Evolutionary conservation across 768 basidiomycete species (phyloP).

Genomic region (Lactarius hengduanensis): DNA sequence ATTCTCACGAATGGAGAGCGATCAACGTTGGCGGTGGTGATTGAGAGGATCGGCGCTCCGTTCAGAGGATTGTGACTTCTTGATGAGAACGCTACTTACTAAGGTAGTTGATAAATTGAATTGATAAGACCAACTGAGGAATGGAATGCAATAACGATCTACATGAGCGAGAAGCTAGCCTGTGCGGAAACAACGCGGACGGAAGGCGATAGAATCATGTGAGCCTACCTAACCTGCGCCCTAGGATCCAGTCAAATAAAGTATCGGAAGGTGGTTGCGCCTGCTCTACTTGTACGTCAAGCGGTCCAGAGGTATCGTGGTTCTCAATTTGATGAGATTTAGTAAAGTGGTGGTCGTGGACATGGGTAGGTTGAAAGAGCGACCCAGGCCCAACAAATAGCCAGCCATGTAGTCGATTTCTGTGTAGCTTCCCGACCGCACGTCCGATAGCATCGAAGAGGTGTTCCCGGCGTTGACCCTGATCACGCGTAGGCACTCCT

Average conservation of each 20-base stretch:
- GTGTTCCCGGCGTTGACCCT: conserved; percentile 60
- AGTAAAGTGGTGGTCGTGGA: conserved; percentile 55
- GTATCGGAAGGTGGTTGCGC: neutral
- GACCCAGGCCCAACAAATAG: conserved; percentile 66
- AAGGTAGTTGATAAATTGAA: neutral
- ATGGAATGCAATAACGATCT: neutral
- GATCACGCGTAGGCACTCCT: conserved; percentile 60
- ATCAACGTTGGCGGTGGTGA: neutral
- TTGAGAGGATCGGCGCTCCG: neutral
- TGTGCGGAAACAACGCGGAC: neutral
- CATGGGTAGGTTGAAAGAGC: conserved; percentile 53
- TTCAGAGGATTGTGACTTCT: neutral
- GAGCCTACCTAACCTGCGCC: neutral
- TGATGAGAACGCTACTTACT: neutral
- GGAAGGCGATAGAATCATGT: neutral
- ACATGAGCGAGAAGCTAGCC: neutral
- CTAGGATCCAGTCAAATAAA: neutral
- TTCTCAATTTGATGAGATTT: conserved; percentile 59
- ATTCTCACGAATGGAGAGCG: neutral
- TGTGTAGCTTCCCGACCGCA: conserved; percentile 58
- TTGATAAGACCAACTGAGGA: neutral
- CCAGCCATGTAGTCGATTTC: conserved; percentile 87
- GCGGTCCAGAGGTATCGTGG: conserved; percentile 54
- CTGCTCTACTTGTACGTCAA: conserved; percentile 27
- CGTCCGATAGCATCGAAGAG: conserved; percentile 79